A percentile compares a stretch with the other conserved stretches of the same genome.
phyloP scores from a whole-genome alignment of 805 yeast genomes.

The Phaffomyces thermotolerans region DNA sequence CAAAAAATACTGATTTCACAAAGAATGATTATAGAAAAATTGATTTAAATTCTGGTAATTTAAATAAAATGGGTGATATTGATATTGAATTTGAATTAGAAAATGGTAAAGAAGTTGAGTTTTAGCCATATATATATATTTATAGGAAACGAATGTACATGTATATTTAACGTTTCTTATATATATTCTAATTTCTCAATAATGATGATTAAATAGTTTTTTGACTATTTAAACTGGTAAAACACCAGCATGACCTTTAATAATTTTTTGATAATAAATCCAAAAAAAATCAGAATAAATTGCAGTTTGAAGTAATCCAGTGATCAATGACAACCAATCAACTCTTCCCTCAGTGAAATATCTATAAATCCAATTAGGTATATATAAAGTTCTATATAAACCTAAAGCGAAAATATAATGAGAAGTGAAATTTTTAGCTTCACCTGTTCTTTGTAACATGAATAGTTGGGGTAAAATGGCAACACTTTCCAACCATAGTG shows the following conservation, averaged over 20 bases:
- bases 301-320: conserved; percentile 82
- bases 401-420: conserved; percentile 96
- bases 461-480: conserved; percentile 91
- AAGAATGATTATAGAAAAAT: too few species aligned
- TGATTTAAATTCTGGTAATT: too few species aligned
- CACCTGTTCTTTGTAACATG: conserved; percentile 83
- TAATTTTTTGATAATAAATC: conserved; percentile 74
- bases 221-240: conserved; percentile 40
- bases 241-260: conserved; percentile 70
- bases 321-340: conserved; percentile 63
- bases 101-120: too few species aligned
- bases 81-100: too few species aligned
- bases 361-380: conserved; percentile 94
- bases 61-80: too few species aligned
- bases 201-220: too few species aligned
- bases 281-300: conserved; percentile 94
- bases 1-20: too few species aligned
- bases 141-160: too few species aligned
- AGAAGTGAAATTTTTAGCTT: conserved; percentile 77
- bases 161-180: too few species aligned
- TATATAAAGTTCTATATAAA: conserved; percentile 77
- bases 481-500: conserved; percentile 86
- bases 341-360: conserved; percentile 53
- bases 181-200: too few species aligned
- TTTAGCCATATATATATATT: too few species aligned